Evolutionary conservation across 225 moss, liverwort and hornwort genomes (phyloP).

Genomic region (Takakia lepidozioides): DNA sequence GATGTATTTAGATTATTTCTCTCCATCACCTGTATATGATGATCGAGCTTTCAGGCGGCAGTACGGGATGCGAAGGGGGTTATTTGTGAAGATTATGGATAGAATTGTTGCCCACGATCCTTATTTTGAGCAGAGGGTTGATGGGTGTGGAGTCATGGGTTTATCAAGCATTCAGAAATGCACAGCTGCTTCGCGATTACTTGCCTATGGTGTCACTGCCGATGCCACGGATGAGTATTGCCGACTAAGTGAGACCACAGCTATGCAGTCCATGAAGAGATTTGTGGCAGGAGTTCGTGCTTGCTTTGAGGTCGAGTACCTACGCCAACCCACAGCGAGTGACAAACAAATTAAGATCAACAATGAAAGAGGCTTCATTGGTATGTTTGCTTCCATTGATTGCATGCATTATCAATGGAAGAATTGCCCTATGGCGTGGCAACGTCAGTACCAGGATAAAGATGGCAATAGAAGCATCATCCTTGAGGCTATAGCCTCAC

Average conservation of each 20-base stretch:
- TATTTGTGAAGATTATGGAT: background rate
- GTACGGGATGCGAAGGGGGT: background rate
- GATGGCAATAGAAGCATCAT: no score
- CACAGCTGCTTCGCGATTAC: background rate
- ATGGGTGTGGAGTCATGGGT: background rate
- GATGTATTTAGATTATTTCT: no score
- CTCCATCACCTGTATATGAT: no score
- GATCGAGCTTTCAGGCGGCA: no score
- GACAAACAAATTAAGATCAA: background rate
- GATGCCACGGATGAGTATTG: background rate
- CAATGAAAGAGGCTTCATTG: no score
- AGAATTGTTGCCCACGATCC: background rate
- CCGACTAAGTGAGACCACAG: background rate
- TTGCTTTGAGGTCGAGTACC: background rate
- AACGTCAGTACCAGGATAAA: no score
- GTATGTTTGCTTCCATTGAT: no score
- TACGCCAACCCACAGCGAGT: background rate
- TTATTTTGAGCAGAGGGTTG: background rate
- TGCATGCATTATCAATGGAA: no score
- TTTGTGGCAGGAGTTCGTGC: background rate
- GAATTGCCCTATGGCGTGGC: no score
- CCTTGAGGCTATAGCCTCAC: no score
- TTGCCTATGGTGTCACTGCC: background rate
- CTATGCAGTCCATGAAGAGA: background rate
- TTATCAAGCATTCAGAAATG: background rate